Conservation (phyloP, 768 basidiomycete species). For the Lactarius evosmus region DNA sequence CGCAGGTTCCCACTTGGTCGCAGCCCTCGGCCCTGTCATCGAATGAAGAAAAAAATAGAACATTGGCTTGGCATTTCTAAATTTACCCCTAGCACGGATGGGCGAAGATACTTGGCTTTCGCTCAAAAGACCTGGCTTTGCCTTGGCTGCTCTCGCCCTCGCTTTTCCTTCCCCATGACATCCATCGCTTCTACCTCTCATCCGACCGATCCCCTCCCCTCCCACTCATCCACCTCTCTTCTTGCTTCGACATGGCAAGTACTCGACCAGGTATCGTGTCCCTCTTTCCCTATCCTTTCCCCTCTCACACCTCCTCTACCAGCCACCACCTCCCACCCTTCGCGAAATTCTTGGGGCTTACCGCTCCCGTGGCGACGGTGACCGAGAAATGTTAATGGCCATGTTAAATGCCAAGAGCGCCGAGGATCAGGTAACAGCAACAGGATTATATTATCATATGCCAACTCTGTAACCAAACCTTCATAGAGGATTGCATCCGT, state of each 20-base stretch:
- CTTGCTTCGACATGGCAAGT: conserved; percentile 45
- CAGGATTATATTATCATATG: conserved; percentile 1
- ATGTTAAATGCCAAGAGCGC: conserved; percentile 91
- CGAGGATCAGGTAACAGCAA: conserved; percentile 78
- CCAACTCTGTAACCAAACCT: conserved; percentile 9
- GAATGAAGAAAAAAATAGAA: conserved; percentile 24
- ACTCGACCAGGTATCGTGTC: conserved; percentile 45
- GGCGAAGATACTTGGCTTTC: conserved; percentile 23
- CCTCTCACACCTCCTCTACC: conserved; percentile 14
- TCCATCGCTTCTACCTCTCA: conserved; percentile 24
- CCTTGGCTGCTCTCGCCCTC: conserved; percentile 11
- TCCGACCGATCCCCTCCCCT: conserved; percentile 16
- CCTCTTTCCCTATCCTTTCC: background rate
- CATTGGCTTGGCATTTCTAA: conserved; percentile 30
- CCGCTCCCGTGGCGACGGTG: conserved; percentile 80
- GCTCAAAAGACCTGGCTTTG: conserved; percentile 28
- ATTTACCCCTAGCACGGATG: conserved; percentile 26
- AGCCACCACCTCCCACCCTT: conserved; percentile 77
- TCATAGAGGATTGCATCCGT: conserved; percentile 66
- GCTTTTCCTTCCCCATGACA: conserved; percentile 19
- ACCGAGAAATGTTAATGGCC: conserved; percentile 86
- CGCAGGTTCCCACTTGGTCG: background rate
- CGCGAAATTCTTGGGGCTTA: conserved; percentile 87
- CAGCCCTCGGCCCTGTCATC: conserved; percentile 14
- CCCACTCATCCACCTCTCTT: conserved; percentile 33